Evolutionary conservation across 305 asterid species (phyloP).

Genomic region (Ilex paraguariensis): DNA sequence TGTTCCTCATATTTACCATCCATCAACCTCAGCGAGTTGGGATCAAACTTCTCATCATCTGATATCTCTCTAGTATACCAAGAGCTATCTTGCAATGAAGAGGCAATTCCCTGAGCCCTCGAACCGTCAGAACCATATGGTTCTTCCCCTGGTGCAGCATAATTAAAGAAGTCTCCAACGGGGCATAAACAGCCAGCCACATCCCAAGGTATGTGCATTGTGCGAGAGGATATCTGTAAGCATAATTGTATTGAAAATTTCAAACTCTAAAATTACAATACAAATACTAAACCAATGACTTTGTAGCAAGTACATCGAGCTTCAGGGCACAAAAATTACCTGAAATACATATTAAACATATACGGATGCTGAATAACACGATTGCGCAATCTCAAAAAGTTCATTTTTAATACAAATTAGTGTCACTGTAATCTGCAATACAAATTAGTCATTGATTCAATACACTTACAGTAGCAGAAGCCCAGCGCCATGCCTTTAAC

Average conservation of each 20-base stretch:
- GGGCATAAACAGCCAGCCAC: conserved; percentile 85
- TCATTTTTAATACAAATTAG: no score
- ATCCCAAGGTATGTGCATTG: conserved; percentile 89
- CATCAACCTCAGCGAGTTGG: conserved; percentile 39
- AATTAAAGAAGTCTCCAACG: conserved; percentile 85
- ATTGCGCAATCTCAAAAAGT: background rate
- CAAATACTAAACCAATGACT: background rate
- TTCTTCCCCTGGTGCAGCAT: conserved; percentile 70
- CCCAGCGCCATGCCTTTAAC: conserved; percentile 88
- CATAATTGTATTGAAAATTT: conserved; percentile 9
- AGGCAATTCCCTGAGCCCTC: conserved; percentile 14
- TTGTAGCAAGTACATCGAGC: conserved; percentile 1
- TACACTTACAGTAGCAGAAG: conserved; percentile 69
- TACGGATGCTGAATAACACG: background rate
- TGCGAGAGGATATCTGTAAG: conserved; percentile 77
- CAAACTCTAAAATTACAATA: background rate
- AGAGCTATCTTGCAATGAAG: conserved; percentile 12
- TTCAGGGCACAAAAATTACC: background rate
- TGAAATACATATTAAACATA: background rate
- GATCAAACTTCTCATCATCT: conserved; percentile 21
- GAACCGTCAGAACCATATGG: conserved; percentile 15
- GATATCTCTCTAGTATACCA: conserved; percentile 6
- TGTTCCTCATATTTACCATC: conserved; percentile 71
- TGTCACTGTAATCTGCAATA: no score
- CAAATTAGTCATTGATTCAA: background rate